phyloP scores from a whole-genome alignment of 495 filamentous ascomycete species.

The Neurospora sp. region DNA sequence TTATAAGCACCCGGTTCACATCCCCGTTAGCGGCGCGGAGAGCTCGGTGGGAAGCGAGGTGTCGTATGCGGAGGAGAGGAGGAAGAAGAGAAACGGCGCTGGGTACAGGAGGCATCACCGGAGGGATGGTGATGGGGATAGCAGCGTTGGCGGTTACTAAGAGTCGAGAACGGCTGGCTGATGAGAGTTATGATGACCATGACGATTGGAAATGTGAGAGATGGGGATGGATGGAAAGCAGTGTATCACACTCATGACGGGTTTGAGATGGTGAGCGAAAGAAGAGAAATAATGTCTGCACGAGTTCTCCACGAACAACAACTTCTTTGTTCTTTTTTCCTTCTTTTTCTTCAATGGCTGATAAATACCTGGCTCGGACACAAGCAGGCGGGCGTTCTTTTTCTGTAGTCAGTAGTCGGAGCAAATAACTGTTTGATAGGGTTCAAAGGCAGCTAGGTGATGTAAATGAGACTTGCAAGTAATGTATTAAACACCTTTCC shows the following conservation, averaged over 20 bases:
- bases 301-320: not conserved
- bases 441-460: not conserved
- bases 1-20: constrained; percentile 72
- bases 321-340: not conserved
- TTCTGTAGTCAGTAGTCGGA: not conserved
- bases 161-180: not conserved
- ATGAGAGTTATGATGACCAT: not conserved
- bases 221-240: not conserved
- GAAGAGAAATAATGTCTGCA: not conserved
- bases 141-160: not conserved
- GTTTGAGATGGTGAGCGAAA: not conserved
- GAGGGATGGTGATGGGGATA: constrained; percentile 1
- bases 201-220: not conserved
- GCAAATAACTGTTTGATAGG: not conserved
- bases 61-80: constrained; percentile 24
- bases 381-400: not conserved
- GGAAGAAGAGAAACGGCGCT: constrained; percentile 22
- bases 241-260: not conserved
- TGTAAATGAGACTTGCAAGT: not conserved
- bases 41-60: constrained; percentile 15
- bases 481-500: not conserved
- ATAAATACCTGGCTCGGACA: not conserved
- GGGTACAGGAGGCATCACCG: constrained; percentile 8
- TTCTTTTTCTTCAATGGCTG: not conserved
- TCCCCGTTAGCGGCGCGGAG: constrained; percentile 36